phyloP scores from a whole-genome alignment of 176 grass and related monocot genomes.

The Saccharum spontaneum region DNA sequence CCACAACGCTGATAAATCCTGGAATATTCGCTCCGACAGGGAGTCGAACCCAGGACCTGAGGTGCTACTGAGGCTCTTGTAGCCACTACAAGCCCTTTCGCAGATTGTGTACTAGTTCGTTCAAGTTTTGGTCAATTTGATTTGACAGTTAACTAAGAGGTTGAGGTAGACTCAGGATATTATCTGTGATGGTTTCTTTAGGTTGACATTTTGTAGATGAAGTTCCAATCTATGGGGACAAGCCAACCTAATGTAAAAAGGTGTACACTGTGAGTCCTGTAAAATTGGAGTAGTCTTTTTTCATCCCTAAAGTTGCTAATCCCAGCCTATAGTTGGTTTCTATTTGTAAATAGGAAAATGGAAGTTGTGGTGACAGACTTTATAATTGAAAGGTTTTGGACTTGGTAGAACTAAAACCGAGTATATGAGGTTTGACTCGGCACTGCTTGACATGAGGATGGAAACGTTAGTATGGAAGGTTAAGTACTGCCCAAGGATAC shows the following conservation, averaged over 20 bases:
- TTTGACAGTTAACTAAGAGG: not conserved
- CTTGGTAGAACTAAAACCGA: not conserved
- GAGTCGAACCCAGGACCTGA: too few species aligned
- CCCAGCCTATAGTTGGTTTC: not conserved
- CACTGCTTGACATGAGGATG: not conserved
- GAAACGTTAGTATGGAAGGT: not conserved
- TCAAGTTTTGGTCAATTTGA: slow-evolving; percentile 1
- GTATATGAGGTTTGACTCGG: not conserved
- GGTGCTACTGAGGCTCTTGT: too few species aligned
- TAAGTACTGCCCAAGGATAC: not conserved
- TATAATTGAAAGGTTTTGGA: not conserved
- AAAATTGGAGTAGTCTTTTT: not conserved
- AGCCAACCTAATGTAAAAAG: not conserved
- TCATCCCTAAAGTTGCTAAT: not conserved
- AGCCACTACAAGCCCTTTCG: too few species aligned
- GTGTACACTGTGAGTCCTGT: not conserved
- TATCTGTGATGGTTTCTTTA: not conserved
- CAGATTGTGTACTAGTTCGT: not conserved
- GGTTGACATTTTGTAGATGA: not conserved
- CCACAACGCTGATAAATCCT: too few species aligned
- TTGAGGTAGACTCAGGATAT: not conserved
- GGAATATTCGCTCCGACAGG: too few species aligned
- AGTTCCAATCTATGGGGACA: not conserved
- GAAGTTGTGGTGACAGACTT: not conserved
- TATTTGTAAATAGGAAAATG: not conserved